Evolutionary conservation across 129 eudicot genomes (phyloP).

Genomic region (Heracleum sosnowskyi): DNA sequence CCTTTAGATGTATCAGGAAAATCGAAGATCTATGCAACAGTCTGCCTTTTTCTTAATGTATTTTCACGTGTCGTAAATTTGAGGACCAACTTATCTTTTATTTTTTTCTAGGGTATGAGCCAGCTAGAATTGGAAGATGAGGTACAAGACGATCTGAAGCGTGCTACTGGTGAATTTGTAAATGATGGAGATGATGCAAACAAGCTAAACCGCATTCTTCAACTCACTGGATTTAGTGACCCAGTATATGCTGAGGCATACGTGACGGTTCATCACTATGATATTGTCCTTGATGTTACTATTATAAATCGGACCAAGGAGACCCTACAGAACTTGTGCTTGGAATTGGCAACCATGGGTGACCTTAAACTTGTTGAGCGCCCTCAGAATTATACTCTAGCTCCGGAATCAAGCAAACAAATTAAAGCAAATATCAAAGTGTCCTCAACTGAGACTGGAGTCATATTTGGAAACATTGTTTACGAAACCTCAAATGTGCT

Average conservation of each 20-base stretch:
- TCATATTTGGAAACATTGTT: slow-evolving; percentile 89
- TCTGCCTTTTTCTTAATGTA: background rate
- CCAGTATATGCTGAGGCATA: slow-evolving; percentile 95
- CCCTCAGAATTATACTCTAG: slow-evolving; percentile 89
- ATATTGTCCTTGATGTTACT: slow-evolving; percentile 86
- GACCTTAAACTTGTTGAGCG: slow-evolving; percentile 97
- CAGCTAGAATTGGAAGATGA: slow-evolving; percentile 87
- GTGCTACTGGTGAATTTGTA: slow-evolving; percentile 86
- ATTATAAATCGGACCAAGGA: slow-evolving; percentile 87
- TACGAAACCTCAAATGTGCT: slow-evolving; percentile 85
- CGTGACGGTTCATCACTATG: slow-evolving; percentile 92
- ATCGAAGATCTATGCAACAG: background rate
- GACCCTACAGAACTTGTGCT: slow-evolving; percentile 80
- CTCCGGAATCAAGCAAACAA: slow-evolving; percentile 90
- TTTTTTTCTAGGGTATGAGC: slow-evolving; percentile 67
- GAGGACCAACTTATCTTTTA: too few species aligned
- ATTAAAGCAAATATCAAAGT: slow-evolving; percentile 92
- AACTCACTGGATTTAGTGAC: slow-evolving; percentile 90
- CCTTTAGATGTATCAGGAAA: background rate
- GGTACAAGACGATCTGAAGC: slow-evolving; percentile 91
- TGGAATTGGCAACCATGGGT: slow-evolving; percentile 96
- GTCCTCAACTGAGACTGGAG: slow-evolving; percentile 96
- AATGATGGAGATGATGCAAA: slow-evolving; percentile 74
- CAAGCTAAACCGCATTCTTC: slow-evolving; percentile 81
- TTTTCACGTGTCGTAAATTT: too few species aligned